Base-by-base conservation (phyloP, 805 yeast species). In the Teunomyces tritomae region DNA sequence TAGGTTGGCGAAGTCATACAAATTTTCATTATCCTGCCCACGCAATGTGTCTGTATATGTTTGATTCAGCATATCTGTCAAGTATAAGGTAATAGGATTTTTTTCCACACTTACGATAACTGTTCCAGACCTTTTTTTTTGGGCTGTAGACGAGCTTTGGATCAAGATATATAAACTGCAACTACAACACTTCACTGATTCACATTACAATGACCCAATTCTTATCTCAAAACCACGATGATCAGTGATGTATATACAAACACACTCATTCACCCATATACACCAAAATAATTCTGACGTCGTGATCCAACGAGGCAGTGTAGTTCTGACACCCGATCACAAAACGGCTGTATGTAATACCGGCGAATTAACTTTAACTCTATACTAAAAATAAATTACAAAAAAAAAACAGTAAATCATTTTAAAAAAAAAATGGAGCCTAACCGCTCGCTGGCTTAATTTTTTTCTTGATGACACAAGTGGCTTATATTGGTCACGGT, bases 21-120 rank as follows among this genome's bases (percentile, higher is more conserved):
- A 14, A 34, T 30, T 34, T 14, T 33, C 28, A 17, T 14, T 16
- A 2, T 42, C 30, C 32, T 8, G 45, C 26, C 4, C 24, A 17
- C 28, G 24, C 30, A 30, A 5, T 10, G 28, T 9, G 29, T n/a
- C 14, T 28, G 45, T 6, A 10, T 28, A 24, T 28, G 8, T 10
- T 8, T 24, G 48, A 17, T 26, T 41, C 48, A 13, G 43, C 45
- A 46, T 46, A 13, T 32, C 34, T 16, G 17, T 20, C 6, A 32
- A 8, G 34, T 13, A 13, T 16, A 10, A 10, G 34, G 8, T 14
- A 32, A 13, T 13, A 13, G 8, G 34, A 13, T 32, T 32, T 32
- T 32, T 29, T 28, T 32, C 14, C 14, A 13, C 17, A 32, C 34
- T 32, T 32, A 5, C 14, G 17, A 7, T 32, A 32, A 13, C 34